phyloP scores from a whole-genome alignment of 2,329 filamentous ascomycete genomes.

The Calonectria pseudoturangicola region DNA sequence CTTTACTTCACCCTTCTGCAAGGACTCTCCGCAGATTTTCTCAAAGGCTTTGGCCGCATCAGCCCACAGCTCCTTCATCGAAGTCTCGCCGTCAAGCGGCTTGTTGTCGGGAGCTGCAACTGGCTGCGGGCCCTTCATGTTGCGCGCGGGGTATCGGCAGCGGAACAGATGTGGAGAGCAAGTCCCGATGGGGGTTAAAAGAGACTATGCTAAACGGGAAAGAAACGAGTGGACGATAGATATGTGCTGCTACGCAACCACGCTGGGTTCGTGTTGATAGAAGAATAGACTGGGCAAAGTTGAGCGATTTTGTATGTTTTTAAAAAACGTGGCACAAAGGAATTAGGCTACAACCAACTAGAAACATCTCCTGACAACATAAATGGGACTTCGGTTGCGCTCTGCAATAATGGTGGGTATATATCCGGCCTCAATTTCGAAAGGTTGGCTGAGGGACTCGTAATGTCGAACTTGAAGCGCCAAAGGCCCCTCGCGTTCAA shows the following conservation, averaged over 20 bases:
- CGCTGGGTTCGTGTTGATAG: background rate
- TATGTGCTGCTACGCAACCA: background rate
- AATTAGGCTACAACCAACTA: background rate
- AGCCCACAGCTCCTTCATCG: constrained; percentile 19
- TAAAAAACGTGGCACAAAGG: background rate
- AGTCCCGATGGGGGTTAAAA: too few species aligned
- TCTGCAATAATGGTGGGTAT: background rate
- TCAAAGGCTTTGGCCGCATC: constrained; percentile 17
- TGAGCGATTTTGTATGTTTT: background rate
- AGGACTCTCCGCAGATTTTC: constrained; percentile 17
- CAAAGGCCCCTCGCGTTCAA: background rate
- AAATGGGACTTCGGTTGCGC: constrained; percentile 2
- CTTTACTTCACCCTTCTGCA: constrained; percentile 1
- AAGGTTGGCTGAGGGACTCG: background rate
- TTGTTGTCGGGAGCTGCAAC: background rate
- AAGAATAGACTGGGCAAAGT: too few species aligned
- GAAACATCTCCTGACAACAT: background rate
- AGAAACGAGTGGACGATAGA: background rate
- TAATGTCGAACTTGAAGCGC: background rate
- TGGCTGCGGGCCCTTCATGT: background rate
- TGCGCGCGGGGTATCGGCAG: too few species aligned
- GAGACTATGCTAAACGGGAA: background rate
- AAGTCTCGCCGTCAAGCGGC: background rate
- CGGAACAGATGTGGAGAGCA: too few species aligned
- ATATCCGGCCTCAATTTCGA: background rate